These are phyloP conservation scores for Alliaria petiolata DNA, from an alignment of 345 rosid genomes.

Conservation along the genomic window DNA sequence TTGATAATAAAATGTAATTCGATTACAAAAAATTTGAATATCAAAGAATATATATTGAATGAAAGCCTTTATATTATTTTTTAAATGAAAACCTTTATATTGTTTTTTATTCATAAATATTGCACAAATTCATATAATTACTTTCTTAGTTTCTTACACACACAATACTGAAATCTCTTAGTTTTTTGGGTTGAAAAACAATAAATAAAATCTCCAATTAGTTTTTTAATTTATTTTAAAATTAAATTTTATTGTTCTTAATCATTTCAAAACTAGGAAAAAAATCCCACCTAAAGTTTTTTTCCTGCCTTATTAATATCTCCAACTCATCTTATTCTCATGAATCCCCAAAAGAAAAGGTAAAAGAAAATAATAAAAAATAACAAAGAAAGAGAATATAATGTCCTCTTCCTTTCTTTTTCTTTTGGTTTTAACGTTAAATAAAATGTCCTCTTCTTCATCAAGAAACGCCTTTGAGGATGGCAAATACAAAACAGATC, in stretches of 20 bases:
- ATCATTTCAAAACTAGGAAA: neutral
- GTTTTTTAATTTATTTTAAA: neutral
- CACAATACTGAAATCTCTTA: neutral
- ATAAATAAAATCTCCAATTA: neutral
- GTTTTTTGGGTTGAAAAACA: neutral
- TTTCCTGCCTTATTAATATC: neutral
- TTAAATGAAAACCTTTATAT: too few relatives aligned
- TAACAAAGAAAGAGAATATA: neutral
- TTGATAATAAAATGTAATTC: too few relatives aligned
- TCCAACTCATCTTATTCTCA: neutral
- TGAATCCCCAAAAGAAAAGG: neutral
- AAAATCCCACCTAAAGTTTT: neutral
- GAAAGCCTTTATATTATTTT: too few relatives aligned
- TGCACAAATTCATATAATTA: neutral
- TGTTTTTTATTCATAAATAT: neutral
- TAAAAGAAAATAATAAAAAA: neutral
- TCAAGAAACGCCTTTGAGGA: conserved; percentile 37
- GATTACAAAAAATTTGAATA: too few relatives aligned
- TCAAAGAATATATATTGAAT: too few relatives aligned
- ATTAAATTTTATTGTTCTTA: neutral
- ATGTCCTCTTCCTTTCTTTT: conserved; percentile 12
- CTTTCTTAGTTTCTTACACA: neutral
- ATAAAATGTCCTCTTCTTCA: conserved; percentile 24
- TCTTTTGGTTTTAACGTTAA: too few relatives aligned
- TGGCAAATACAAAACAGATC: conserved; percentile 43